Conservation (phyloP, 2,329 filamentous ascomycete species). For the Exophiala viscosa region DNA sequence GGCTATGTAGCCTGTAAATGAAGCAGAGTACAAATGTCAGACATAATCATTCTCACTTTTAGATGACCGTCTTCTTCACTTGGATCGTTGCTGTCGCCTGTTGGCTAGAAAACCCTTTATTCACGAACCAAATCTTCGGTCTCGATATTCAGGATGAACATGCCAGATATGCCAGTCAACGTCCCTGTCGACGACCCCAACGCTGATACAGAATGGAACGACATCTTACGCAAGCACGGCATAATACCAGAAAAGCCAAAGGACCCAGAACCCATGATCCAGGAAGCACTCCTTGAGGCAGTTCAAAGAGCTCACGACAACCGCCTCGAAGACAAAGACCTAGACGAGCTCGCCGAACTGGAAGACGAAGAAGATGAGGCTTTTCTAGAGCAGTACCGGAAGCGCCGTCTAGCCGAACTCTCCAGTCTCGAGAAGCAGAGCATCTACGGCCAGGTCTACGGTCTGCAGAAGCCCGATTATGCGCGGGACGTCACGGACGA, state of each 20-base stretch:
- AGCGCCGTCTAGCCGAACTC: constrained; percentile 79
- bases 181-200: constrained; percentile 94
- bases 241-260: constrained; percentile 97
- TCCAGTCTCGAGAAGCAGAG: constrained; percentile 70
- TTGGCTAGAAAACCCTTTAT: no score
- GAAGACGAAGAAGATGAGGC: constrained; percentile 94
- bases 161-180: constrained; percentile 59
- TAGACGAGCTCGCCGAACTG: constrained; percentile 88
- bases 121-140: constrained; percentile 26
- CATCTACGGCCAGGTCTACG: constrained; percentile 86
- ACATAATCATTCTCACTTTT: no score
- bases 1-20: no score
- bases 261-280: constrained; percentile 90
- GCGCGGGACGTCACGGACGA: constrained; percentile 86
- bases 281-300: constrained; percentile 86
- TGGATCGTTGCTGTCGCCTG: no score
- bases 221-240: constrained; percentile 94
- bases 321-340: constrained; percentile 84
- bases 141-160: constrained; percentile 41
- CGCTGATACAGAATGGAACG: constrained; percentile 98
- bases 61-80: no score
- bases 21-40: no score
- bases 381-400: constrained; percentile 82
- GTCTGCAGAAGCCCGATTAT: constrained; percentile 91
- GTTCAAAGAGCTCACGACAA: constrained; percentile 84